Evolutionary conservation across 2,329 filamentous ascomycete species (phyloP), one percentile per base, ranked within the genome.

Genomic region (Massarina eburnea): DNA sequence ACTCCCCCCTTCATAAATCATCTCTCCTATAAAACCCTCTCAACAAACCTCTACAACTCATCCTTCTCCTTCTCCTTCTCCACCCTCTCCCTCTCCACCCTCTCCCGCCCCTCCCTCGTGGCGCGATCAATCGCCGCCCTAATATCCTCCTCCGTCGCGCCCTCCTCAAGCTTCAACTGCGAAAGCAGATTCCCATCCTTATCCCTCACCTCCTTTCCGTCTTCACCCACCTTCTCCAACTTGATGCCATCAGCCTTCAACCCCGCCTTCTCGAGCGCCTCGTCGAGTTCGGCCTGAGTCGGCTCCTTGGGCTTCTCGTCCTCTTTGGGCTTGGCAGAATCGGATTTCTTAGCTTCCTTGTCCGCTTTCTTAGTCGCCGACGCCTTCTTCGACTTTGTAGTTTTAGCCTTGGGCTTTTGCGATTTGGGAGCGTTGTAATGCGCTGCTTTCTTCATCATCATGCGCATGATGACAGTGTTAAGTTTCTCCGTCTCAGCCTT

Each of bases 401-500:
- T 41, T 55, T 68, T 62, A 4, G 59, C 35, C 48, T 68, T 71
- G 22, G 60, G 61, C 48, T 63, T 66, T 26, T 58, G 52, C 20
- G 49, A 33, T 51, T 70, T 67, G 43, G 67, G 75, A 36, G 67
- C 74, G 21, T 72, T 64, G 52, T 73, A 71, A 44, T 72, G 67
- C 42, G 66, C 63, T 67, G 80, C 80, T 62, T 76, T 76, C 45
- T 73, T 69, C 75, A 86, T 81, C 43, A 89, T 79, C 39, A 91
- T 77, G 19, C 89, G 82, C 66, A 86, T 80, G 57, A 83, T 81
- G 4, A 79, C 81, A 64, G 88, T 84, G 65, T 86, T 83, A 6
- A 97, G 78, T 66, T 88, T 82, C 59, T 84, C 82, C 14, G 84
- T 79, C 70, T 86, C 86, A 19, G 76, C 77, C 46, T 83, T 75